A percentile compares a stretch with the other conserved stretches of the same genome.
phyloP scores from a whole-genome alignment of 129 eudicot genomes.

The Ambrosia artemisiifolia region DNA sequence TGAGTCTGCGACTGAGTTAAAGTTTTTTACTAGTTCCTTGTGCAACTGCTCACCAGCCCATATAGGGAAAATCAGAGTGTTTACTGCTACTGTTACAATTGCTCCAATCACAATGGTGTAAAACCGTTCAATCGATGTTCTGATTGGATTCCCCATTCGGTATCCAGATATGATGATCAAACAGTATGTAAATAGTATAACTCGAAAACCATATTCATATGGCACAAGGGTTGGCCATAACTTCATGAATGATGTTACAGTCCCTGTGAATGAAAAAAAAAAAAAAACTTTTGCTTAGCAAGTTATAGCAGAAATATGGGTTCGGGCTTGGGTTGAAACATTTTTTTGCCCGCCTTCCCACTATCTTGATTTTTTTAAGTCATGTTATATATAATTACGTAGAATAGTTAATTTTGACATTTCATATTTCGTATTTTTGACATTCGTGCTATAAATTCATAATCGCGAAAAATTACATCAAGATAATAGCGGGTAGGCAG shows the following conservation, averaged over 20 bases:
- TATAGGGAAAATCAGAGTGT: slow-evolving; percentile 56
- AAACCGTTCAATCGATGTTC: slow-evolving; percentile 63
- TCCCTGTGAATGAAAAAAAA: slow-evolving; percentile 36
- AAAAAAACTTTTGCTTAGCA: slow-evolving; percentile 1
- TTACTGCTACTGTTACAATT: slow-evolving; percentile 51
- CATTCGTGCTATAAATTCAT: too few species aligned
- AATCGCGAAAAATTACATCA: too few species aligned
- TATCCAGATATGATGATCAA: slow-evolving; percentile 77
- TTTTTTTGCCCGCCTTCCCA: too few species aligned
- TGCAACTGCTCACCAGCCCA: slow-evolving; percentile 85
- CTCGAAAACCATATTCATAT: slow-evolving; percentile 75
- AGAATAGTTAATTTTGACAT: too few species aligned
- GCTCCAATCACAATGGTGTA: slow-evolving; percentile 70
- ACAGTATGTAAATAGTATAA: slow-evolving; percentile 63
- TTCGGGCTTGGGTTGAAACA: not conserved
- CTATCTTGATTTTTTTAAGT: too few species aligned
- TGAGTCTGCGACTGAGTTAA: slow-evolving; percentile 57
- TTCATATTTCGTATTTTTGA: too few species aligned
- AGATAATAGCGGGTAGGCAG: too few species aligned
- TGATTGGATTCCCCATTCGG: slow-evolving; percentile 58
- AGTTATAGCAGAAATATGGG: not conserved
- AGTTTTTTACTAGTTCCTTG: slow-evolving; percentile 50
- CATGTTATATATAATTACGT: too few species aligned
- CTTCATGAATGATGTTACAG: slow-evolving; percentile 67
- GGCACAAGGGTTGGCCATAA: slow-evolving; percentile 67